Evolutionary conservation across 148 eudicot species (phyloP), one percentile per base, ranked within the genome.

Genomic region (Selenicereus undatus): DNA sequence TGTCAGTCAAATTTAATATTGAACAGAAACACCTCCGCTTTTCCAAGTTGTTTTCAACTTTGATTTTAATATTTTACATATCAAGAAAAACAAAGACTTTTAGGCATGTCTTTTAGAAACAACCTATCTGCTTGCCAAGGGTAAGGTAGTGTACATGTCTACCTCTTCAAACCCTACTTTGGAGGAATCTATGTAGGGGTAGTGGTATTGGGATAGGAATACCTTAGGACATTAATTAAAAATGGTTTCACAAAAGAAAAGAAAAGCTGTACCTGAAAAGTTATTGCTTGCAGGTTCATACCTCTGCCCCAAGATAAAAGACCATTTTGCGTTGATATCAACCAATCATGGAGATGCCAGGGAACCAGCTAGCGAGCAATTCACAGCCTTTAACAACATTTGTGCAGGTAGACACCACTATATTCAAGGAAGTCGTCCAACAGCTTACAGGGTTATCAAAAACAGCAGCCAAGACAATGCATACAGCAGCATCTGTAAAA

Each of bases 361-460:
- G 71, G 10, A 82, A 77, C 75, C 83, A 45, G 32, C 73, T 24
- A 13, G 50, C 29, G 62, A 26, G 54, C 48, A 76, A 79, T 75
- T 64, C 83, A 10, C 81, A 78, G 50, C 84, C 81, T 1, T 71
- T 71, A 73, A 87, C 87, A 51, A 85, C 87, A 43, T 85, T 85
- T 35, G 86, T 87, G 58, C 76, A 87, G 29, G 87, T 76, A 7
- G 83, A 87, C 54, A 81, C 84, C 66, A 30, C 24, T 42, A 85
- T 45, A 24, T 87, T 85, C 82, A 81, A 85, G 75, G 87, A 87
- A 43, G 87, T 87, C 24, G 89, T 87, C 36, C 89, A 87, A 54
- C 79, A 86, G 27, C 82, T 87, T 48, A 87, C 87, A 29, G 89
- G 89, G n/a, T 62, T 80, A 69, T 80, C 85, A 21, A 76, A 79